These are phyloP conservation scores for Cryptococcus jaspeensis DNA, from an alignment of 1,284 basidiomycete genomes.

Conservation along the genomic window DNA sequence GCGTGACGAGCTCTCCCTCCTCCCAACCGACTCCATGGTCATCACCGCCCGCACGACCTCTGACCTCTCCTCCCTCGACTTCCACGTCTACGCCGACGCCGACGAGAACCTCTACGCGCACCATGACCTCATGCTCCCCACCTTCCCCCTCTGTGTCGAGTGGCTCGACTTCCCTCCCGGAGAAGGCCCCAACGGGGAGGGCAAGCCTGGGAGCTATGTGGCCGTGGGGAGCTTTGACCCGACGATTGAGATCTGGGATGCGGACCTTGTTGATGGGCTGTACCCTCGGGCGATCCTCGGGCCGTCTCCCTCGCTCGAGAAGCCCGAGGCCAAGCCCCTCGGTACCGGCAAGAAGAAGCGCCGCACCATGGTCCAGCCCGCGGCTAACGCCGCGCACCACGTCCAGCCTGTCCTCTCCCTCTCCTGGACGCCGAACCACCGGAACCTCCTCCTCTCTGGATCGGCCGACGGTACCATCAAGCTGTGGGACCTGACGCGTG, in stretches of 20 bases:
- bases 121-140: conserved; percentile 96
- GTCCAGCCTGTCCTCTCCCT: conserved; percentile 90
- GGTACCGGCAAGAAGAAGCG: conserved; percentile 94
- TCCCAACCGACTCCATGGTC: conserved; percentile 88
- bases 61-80: conserved; percentile 92
- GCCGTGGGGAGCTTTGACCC: conserved; percentile 97
- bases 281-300: conserved; percentile 93
- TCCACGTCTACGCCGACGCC: conserved; percentile 90
- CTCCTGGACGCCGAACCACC: conserved; percentile 86
- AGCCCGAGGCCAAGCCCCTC: conserved; percentile 70
- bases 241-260: conserved; percentile 97
- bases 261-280: conserved; percentile 90
- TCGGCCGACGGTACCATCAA: conserved; percentile 96
- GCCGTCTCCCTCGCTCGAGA: conserved; percentile 63
- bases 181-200: conserved; percentile 44
- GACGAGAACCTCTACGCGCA: conserved; percentile 94
- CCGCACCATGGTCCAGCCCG: conserved; percentile 75
- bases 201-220: conserved; percentile 73
- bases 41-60: conserved; percentile 95
- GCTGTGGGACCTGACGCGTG: conserved; percentile 88
- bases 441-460: conserved; percentile 87
- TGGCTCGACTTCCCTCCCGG: conserved; percentile 85
- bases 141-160: conserved; percentile 96
- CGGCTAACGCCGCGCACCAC: conserved; percentile 70
- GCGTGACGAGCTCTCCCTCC: conserved; percentile 84